Conservation (phyloP, 208 protist genomes). For the Hexamita inflata region DNA sequence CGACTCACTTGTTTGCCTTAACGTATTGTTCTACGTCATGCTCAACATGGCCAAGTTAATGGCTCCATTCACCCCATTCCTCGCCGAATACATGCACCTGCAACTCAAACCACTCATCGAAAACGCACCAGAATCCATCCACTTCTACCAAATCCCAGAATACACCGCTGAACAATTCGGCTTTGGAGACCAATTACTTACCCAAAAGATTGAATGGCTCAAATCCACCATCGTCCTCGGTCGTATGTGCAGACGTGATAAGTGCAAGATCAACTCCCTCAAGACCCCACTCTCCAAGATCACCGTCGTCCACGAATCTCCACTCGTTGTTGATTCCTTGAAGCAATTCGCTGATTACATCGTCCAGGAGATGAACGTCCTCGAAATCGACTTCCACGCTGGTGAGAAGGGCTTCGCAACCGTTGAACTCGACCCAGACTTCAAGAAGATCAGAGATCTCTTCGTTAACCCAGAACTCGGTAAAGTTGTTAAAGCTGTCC, state of each 20-base stretch:
- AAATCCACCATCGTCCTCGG: slow-evolving; percentile 71
- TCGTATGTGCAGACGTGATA: slow-evolving; percentile 69
- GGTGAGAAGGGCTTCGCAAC: slow-evolving; percentile 57
- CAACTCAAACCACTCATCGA: slow-evolving; percentile 68
- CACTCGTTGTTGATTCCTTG: slow-evolving; percentile 58
- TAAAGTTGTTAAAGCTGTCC: neutral
- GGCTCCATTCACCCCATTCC: slow-evolving; percentile 94
- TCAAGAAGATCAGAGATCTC: slow-evolving; percentile 3
- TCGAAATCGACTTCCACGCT: slow-evolving; percentile 58
- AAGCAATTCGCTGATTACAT: slow-evolving; percentile 61
- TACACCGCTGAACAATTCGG: slow-evolving; percentile 60
- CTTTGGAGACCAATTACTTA: slow-evolving; percentile 54
- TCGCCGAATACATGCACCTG: slow-evolving; percentile 89
- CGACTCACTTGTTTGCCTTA: slow-evolving; percentile 54
- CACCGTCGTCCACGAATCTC: slow-evolving; percentile 62
- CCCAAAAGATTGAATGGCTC: slow-evolving; percentile 54
- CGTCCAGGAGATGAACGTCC: slow-evolving; percentile 69
- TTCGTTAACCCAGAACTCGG: slow-evolving; percentile 9
- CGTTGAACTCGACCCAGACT: slow-evolving; percentile 4
- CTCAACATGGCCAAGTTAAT: slow-evolving; percentile 64
- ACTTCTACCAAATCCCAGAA: slow-evolving; percentile 70
- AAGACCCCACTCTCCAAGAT: slow-evolving; percentile 69
- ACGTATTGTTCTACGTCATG: slow-evolving; percentile 73
- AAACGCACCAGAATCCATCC: slow-evolving; percentile 32
- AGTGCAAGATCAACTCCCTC: slow-evolving; percentile 51